Evolutionary conservation across 495 filamentous ascomycete genomes (phyloP).

Genomic region (Penicillium maclennaniae): DNA sequence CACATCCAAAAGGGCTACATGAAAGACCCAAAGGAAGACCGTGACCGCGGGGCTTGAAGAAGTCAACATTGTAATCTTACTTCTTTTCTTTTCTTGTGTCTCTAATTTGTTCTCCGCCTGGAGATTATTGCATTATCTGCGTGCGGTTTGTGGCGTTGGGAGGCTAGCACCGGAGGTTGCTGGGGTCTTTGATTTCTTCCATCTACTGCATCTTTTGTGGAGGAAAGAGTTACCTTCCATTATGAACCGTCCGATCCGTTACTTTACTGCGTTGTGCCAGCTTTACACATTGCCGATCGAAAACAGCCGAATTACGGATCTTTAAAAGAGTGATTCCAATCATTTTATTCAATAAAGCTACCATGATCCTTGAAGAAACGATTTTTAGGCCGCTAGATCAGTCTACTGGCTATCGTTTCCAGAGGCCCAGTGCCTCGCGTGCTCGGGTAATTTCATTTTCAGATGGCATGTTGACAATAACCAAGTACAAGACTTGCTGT

Average conservation of each 20-base stretch:
- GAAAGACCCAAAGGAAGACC: conserved; percentile 44
- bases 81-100: conserved; percentile 10
- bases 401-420: not conserved
- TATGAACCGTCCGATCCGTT: not conserved
- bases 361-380: not conserved
- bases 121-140: conserved; percentile 21
- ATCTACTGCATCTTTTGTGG: not conserved
- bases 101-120: conserved; percentile 11
- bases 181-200: not conserved
- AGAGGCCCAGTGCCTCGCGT: conserved; percentile 7
- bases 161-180: conserved; percentile 3
- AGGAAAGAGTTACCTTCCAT: not conserved
- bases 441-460: conserved; percentile 39
- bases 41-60: conserved; percentile 31
- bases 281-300: not conserved
- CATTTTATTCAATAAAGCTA: not conserved
- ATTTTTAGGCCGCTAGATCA: not conserved
- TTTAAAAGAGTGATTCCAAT: not conserved
- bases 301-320: not conserved
- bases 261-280: not conserved
- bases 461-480: conserved; percentile 50
- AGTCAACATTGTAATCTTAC: conserved; percentile 18
- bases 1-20: conserved; percentile 46
- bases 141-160: conserved; percentile 22
- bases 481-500: conserved; percentile 48